phyloP scores from a whole-genome alignment of 2,329 filamentous ascomycete species.

The Sporothrix euskadiensis region DNA sequence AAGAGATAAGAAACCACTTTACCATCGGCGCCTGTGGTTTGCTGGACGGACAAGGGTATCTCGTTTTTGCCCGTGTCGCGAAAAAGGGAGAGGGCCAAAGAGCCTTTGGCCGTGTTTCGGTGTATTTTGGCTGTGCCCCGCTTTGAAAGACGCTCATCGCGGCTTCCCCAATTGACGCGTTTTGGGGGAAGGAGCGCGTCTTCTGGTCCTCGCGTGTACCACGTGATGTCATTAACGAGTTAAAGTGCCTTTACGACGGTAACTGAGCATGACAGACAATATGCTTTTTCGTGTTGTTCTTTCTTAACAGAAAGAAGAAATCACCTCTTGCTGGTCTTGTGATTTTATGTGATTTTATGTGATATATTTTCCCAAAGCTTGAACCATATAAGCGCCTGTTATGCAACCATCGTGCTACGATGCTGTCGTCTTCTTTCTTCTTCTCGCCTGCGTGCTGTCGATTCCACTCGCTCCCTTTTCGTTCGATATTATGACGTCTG shows the following conservation, averaged over 20 bases:
- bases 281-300: not conserved
- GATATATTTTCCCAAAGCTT: not conserved
- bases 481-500: not conserved
- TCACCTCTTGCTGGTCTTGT: no score
- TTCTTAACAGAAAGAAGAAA: no score
- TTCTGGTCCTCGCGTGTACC: conserved; percentile 26
- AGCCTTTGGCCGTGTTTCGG: not conserved
- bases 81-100: conserved; percentile 10
- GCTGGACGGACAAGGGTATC: not conserved
- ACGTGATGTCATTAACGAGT: conserved; percentile 24
- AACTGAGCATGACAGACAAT: not conserved
- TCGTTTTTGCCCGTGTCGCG: conserved; percentile 15
- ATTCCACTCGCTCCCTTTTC: not conserved
- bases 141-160: conserved; percentile 23
- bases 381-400: not conserved
- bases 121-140: conserved; percentile 24
- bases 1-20: conserved; percentile 13
- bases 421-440: conserved; percentile 12
- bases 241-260: conserved; percentile 14
- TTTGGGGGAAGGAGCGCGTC: conserved; percentile 15
- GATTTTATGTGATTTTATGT: no score
- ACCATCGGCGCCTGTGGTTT: not conserved
- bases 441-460: conserved; percentile 1
- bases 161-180: conserved; percentile 21
- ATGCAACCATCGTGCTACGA: not conserved